Conservation (phyloP, 768 basidiomycete species). For the Hericium rajendrae region DNA sequence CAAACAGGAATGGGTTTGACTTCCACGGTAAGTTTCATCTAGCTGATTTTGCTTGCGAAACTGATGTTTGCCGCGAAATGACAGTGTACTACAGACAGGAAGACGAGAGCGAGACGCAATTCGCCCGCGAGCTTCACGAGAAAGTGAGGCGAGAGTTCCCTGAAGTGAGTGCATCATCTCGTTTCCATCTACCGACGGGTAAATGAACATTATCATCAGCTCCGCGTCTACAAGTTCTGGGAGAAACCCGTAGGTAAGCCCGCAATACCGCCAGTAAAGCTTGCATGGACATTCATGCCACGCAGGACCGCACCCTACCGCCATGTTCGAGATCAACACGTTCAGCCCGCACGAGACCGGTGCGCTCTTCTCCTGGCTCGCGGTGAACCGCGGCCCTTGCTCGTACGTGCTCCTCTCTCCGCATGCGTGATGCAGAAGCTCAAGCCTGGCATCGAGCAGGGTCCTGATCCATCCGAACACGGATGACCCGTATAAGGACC, state of each 20-base stretch:
- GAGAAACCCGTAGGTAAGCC: slow-evolving; percentile 50
- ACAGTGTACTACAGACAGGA: slow-evolving; percentile 55
- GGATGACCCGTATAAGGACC: slow-evolving; percentile 42
- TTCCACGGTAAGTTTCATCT: slow-evolving; percentile 48
- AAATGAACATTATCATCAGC: slow-evolving; percentile 22
- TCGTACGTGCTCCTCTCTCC: neutral
- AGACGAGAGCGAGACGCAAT: slow-evolving; percentile 32
- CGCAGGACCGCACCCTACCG: slow-evolving; percentile 53
- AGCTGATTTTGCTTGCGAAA: neutral
- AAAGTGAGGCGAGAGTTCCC: slow-evolving; percentile 56
- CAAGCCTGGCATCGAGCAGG: slow-evolving; percentile 22
- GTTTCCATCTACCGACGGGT: neutral
- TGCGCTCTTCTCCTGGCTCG: slow-evolving; percentile 57
- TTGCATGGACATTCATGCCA: neutral
- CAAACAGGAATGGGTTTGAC: slow-evolving; percentile 55
- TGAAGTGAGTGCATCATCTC: slow-evolving; percentile 32
- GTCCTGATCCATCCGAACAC: slow-evolving; percentile 70
- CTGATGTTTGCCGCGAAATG: neutral
- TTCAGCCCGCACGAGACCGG: slow-evolving; percentile 62
- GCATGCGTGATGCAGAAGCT: neutral
- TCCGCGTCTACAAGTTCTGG: slow-evolving; percentile 53
- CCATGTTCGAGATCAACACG: slow-evolving; percentile 67
- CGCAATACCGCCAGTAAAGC: neutral
- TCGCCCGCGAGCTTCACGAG: slow-evolving; percentile 48
- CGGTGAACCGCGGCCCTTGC: slow-evolving; percentile 51